These are phyloP conservation scores for Sporormia fimetaria DNA, from an alignment of 495 filamentous ascomycete species.

Conservation along the genomic window DNA sequence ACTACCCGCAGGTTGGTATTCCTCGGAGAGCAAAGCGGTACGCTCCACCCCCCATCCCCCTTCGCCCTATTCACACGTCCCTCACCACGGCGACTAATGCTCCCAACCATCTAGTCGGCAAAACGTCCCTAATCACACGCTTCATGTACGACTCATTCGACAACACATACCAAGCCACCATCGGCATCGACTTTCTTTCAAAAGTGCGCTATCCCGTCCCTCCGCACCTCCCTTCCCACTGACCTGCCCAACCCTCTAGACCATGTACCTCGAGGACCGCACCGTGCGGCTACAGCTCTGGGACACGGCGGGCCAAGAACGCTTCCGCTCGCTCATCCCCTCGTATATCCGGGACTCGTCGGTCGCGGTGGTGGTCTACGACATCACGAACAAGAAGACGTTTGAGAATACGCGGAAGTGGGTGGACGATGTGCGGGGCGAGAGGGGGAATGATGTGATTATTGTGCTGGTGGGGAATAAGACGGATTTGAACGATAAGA, in stretches of 20 bases:
- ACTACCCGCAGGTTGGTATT: slow-evolving; percentile 69
- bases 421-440: slow-evolving; percentile 95
- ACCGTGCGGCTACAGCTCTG: slow-evolving; percentile 95
- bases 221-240: not conserved
- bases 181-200: slow-evolving; percentile 97
- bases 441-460: slow-evolving; percentile 95
- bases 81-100: too few species aligned
- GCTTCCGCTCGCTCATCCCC: slow-evolving; percentile 91
- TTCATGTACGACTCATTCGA: slow-evolving; percentile 99
- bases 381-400: slow-evolving; percentile 91
- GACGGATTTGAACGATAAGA: slow-evolving; percentile 94
- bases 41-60: slow-evolving; percentile 23
- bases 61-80: not conserved
- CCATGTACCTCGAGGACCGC: slow-evolving; percentile 98
- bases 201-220: slow-evolving; percentile 48
- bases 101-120: too few species aligned
- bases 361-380: slow-evolving; percentile 96
- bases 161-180: slow-evolving; percentile 98
- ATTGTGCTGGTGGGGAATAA: slow-evolving; percentile 98
- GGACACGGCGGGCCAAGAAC: slow-evolving; percentile 96
- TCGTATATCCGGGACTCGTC: slow-evolving; percentile 96
- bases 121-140: slow-evolving; percentile 94
- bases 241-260: slow-evolving; percentile 43
- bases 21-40: slow-evolving; percentile 96
- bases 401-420: slow-evolving; percentile 98